These are phyloP conservation scores for Penstemon eatonii DNA, from an alignment of 257 asterid species.

Conservation along the genomic window DNA sequence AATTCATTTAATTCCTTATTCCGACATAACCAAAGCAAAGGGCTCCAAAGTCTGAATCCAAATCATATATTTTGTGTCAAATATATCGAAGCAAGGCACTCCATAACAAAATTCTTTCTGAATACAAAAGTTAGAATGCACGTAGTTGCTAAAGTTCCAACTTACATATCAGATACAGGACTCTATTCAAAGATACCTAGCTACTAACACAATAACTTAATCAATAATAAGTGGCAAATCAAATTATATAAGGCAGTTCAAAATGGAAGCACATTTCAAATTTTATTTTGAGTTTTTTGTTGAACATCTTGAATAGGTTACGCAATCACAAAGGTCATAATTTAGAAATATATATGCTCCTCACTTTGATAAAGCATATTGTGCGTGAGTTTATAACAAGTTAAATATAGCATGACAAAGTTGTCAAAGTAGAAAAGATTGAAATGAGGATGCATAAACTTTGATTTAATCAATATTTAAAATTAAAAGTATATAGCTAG, in stretches of 20 bases:
- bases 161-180: not conserved
- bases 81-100: not conserved
- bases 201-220: no score
- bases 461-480: slow-evolving; percentile 2
- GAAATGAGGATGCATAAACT: not conserved
- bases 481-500: slow-evolving; percentile 1
- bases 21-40: no score
- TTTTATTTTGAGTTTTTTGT: not conserved
- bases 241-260: no score
- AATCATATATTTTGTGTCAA: not conserved
- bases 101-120: not conserved
- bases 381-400: not conserved
- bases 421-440: slow-evolving; percentile 14
- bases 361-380: slow-evolving; percentile 15
- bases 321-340: not conserved
- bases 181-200: no score
- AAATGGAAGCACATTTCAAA: no score
- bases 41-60: not conserved
- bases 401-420: slow-evolving; percentile 10
- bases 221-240: no score
- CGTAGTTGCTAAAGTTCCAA: not conserved
- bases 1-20: no score
- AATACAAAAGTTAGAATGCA: slow-evolving; percentile 1
- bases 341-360: slow-evolving; percentile 3
- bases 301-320: slow-evolving; percentile 3